Evolutionary conservation across 1,284 basidiomycete species (phyloP).

Genomic region (Cutaneotrichosporon spelunceum): DNA sequence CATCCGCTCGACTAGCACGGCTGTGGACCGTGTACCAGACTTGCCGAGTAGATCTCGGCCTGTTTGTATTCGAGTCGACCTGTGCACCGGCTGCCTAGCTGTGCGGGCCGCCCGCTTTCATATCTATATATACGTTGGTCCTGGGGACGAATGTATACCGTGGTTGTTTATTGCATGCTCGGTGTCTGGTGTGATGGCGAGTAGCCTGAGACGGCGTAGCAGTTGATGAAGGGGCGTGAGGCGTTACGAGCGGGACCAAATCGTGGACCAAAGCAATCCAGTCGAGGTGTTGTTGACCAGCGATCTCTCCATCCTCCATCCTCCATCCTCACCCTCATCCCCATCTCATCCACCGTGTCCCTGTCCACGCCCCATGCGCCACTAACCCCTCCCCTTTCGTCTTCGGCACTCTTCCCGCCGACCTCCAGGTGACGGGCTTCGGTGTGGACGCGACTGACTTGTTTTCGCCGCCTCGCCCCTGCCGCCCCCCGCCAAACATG

Average conservation of each 20-base stretch:
- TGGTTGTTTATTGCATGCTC: background rate
- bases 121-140: background rate
- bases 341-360: too few relatives aligned
- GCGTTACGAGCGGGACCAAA: background rate
- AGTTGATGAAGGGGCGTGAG: background rate
- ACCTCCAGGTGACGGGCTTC: background rate
- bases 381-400: background rate
- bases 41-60: conserved; percentile 4
- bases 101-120: background rate
- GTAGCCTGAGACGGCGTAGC: background rate
- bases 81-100: background rate
- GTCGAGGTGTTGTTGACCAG: background rate
- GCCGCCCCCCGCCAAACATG: background rate
- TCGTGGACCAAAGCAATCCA: background rate
- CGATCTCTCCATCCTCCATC: background rate
- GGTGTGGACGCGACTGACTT: conserved; percentile 21
- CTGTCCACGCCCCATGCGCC: conserved; percentile 1
- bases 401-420: background rate
- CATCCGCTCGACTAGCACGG: background rate
- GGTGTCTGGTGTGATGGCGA: too few relatives aligned
- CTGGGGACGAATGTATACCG: background rate
- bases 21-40: background rate
- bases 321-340: conserved; percentile 1
- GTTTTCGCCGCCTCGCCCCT: too few relatives aligned
- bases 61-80: background rate